Evolutionary conservation across 75 land plant genomes (phyloP).

Genomic region (Larix kaempferi): DNA sequence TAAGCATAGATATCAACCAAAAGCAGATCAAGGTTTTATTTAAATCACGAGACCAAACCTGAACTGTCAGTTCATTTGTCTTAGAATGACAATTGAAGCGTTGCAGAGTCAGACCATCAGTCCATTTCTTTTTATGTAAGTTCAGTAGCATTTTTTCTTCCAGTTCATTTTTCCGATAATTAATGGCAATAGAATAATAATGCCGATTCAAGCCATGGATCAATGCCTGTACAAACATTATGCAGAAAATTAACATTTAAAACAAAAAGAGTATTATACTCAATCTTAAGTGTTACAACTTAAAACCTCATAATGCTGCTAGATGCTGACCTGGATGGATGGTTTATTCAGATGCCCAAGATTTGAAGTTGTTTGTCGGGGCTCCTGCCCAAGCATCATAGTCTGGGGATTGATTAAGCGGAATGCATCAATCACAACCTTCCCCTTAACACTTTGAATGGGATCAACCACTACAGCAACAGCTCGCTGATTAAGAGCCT

Average conservation of each 20-base stretch:
- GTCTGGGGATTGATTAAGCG: slow-evolving; percentile 95
- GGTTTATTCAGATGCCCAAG: slow-evolving; percentile 97
- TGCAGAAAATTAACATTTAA: no score
- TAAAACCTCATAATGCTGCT: neutral
- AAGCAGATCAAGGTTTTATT: no score
- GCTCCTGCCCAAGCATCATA: slow-evolving; percentile 99
- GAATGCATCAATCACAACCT: slow-evolving; percentile 98
- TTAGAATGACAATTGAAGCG: slow-evolving; percentile 86
- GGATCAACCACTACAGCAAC: slow-evolving; percentile 98
- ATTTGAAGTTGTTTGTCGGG: slow-evolving; percentile 94
- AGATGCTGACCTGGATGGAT: slow-evolving; percentile 72
- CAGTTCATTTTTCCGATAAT: slow-evolving; percentile 97
- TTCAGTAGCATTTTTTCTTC: slow-evolving; percentile 99
- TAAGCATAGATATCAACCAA: no score
- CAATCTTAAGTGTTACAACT: no score
- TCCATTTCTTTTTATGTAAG: slow-evolving; percentile 98
- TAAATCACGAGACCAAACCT: slow-evolving; percentile 35
- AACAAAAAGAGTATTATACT: no score
- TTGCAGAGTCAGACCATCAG: slow-evolving; percentile 84
- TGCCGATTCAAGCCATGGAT: slow-evolving; percentile 97
- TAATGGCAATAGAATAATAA: slow-evolving; percentile 96
- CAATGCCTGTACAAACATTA: slow-evolving; percentile 54
- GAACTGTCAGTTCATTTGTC: slow-evolving; percentile 92
- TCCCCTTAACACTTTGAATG: slow-evolving; percentile 96
- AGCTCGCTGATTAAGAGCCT: slow-evolving; percentile 91